Conservation (phyloP, 2,329 filamentous ascomycete species). For the Ramichloridium luteum region DNA sequence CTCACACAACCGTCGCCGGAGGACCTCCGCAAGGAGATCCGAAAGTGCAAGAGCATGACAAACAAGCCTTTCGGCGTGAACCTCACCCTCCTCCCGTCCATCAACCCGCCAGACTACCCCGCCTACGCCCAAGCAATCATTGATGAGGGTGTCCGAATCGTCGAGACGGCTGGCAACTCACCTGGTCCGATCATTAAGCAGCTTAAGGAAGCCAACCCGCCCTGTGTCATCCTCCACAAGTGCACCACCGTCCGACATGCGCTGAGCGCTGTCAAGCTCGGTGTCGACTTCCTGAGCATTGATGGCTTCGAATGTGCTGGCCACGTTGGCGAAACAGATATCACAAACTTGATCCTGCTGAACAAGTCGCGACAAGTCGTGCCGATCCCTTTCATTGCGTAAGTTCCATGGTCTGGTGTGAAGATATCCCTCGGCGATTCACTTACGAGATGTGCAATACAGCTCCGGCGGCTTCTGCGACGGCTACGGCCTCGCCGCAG, state of each 20-base stretch:
- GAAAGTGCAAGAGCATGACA: slow-evolving; percentile 68
- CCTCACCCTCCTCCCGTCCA: slow-evolving; percentile 79
- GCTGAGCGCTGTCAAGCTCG: slow-evolving; percentile 79
- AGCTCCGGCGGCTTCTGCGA: slow-evolving; percentile 83
- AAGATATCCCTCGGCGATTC: too few relatives aligned
- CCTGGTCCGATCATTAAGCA: slow-evolving; percentile 82
- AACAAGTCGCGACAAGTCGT: slow-evolving; percentile 74
- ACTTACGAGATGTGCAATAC: too few relatives aligned
- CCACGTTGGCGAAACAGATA: slow-evolving; percentile 76
- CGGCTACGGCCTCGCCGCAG: slow-evolving; percentile 82
- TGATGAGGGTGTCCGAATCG: slow-evolving; percentile 80
- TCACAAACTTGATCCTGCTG: slow-evolving; percentile 82
- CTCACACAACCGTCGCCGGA: slow-evolving; percentile 88
- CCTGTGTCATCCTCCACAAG: slow-evolving; percentile 77
- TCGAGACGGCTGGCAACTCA: slow-evolving; percentile 84
- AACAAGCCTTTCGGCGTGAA: slow-evolving; percentile 80
- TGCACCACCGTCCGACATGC: slow-evolving; percentile 95
- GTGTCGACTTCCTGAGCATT: slow-evolving; percentile 92
- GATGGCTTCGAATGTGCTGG: slow-evolving; percentile 96
- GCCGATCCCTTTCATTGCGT: slow-evolving; percentile 77
- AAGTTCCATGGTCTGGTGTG: too few relatives aligned
- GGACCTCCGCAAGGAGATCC: slow-evolving; percentile 87
- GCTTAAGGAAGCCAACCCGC: slow-evolving; percentile 60
- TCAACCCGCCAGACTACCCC: slow-evolving; percentile 81
- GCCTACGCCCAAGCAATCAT: slow-evolving; percentile 88